A percentile compares a stretch with the other conserved stretches of the same genome.
These are phyloP conservation scores for Thermothielavioides terrestris DNA, from an alignment of 495 filamentous ascomycete genomes.

Conservation along the genomic window DNA sequence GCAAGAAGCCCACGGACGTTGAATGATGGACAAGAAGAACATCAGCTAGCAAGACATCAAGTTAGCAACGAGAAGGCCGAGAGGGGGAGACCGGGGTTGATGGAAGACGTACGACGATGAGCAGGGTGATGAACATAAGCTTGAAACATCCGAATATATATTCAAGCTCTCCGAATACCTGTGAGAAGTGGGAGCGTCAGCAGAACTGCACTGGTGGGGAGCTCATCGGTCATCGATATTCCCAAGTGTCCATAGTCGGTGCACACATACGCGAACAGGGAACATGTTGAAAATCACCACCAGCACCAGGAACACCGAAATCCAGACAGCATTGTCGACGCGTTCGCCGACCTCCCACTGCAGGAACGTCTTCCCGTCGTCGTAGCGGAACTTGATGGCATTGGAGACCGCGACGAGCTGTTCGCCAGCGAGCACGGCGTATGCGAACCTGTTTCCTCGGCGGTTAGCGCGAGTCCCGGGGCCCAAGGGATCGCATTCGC, in stretches of 20 bases:
- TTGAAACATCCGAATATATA: constrained; percentile 41
- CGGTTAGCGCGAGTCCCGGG: background rate
- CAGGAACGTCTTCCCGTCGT: constrained; percentile 32
- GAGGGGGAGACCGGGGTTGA: background rate
- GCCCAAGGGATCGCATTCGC: too few species aligned
- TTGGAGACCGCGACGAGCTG: constrained; percentile 39
- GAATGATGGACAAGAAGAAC: constrained; percentile 25
- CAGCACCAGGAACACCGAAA: constrained; percentile 32
- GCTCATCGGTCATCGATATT: background rate
- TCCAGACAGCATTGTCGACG: constrained; percentile 38
- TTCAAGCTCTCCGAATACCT: constrained; percentile 42
- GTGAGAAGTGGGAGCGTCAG: background rate
- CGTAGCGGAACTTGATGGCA: constrained; percentile 37
- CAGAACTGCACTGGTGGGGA: too few species aligned
- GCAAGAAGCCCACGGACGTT: constrained; percentile 16
- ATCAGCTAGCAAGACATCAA: constrained; percentile 20
- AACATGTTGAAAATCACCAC: constrained; percentile 36
- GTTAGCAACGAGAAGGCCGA: background rate
- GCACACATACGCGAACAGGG: constrained; percentile 30
- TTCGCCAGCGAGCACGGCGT: constrained; percentile 31
- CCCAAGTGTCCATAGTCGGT: background rate
- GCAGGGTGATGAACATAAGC: constrained; percentile 36
- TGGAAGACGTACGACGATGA: constrained; percentile 26
- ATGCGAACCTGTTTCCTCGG: constrained; percentile 32
- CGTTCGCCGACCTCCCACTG: constrained; percentile 28